Conservation (phyloP, 2,329 filamentous ascomycete species). For the Grosmannia serpens region DNA sequence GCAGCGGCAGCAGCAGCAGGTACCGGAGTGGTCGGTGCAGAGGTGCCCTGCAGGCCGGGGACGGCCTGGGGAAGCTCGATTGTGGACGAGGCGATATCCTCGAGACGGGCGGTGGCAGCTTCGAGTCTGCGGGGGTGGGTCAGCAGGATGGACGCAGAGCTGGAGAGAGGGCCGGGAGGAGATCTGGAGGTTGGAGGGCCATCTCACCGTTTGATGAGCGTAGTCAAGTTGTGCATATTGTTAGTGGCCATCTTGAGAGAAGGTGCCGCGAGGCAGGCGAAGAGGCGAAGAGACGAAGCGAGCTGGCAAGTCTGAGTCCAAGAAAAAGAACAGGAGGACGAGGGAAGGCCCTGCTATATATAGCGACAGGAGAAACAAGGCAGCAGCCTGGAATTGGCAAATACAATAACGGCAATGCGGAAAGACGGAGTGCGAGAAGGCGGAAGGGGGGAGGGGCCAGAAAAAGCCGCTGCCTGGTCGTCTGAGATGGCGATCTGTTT, state of each 20-base stretch:
- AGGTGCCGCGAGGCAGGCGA: neutral
- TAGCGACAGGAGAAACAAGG: neutral
- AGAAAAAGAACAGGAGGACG: neutral
- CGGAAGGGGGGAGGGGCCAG: no score
- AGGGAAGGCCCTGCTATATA: neutral
- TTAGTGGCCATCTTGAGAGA: slow-evolving; percentile 53
- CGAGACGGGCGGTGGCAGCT: slow-evolving; percentile 87
- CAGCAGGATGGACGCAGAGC: slow-evolving; percentile 24
- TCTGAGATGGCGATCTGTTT: no score
- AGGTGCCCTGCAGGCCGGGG: slow-evolving; percentile 30
- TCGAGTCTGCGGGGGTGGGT: slow-evolving; percentile 63
- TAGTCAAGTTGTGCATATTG: slow-evolving; percentile 94
- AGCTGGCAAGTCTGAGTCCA: no score
- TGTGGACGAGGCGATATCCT: slow-evolving; percentile 82
- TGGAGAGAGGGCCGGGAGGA: neutral
- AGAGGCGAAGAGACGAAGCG: neutral
- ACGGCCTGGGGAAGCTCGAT: slow-evolving; percentile 45
- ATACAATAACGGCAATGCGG: no score
- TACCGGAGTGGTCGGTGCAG: slow-evolving; percentile 13
- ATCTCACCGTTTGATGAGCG: slow-evolving; percentile 89
- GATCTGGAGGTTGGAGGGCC: neutral
- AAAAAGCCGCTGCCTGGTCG: no score
- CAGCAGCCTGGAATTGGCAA: neutral
- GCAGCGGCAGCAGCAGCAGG: slow-evolving; percentile 20
- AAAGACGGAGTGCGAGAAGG: no score